Percentiles rank a stretch among this genome's conserved stretches.
phyloP scores from a whole-genome alignment of 208 protist genomes.

The Angomonas deanei region DNA sequence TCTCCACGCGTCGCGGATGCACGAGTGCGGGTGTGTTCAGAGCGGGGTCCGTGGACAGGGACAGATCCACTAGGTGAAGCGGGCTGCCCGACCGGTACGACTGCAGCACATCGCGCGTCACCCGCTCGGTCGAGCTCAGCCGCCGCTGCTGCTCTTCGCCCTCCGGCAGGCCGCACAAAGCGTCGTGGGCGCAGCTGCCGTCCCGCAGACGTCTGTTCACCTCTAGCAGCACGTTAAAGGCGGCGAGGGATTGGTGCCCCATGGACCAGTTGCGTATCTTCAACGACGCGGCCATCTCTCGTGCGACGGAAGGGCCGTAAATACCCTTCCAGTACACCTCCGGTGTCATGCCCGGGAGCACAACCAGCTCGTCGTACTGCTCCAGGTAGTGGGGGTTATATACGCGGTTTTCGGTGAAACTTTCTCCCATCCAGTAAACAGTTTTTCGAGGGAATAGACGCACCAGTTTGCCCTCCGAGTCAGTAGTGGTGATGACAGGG shows the following conservation, averaged over 20 bases:
- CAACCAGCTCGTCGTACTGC: constrained; percentile 13
- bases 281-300: no score
- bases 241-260: constrained; percentile 3
- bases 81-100: background rate
- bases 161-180: no score
- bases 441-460: constrained; percentile 17
- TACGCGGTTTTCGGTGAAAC: constrained; percentile 2
- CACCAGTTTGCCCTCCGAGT: background rate
- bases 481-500: background rate
- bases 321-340: background rate
- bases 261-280: constrained; percentile 12
- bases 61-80: background rate
- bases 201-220: constrained; percentile 12
- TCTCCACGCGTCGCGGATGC: no score
- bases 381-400: constrained; percentile 14
- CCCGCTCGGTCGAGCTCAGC: no score
- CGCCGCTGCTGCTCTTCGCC: no score
- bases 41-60: background rate
- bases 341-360: constrained; percentile 1
- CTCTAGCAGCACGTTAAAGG: constrained; percentile 14
- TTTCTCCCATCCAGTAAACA: constrained; percentile 7
- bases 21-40: background rate
- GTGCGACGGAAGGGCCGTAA: no score
- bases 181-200: background rate
- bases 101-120: no score